A percentile compares a stretch with the other conserved stretches of the same genome.
Conservation (phyloP, 1,139 yeast species). For the Geotrichum histeridarum region DNA sequence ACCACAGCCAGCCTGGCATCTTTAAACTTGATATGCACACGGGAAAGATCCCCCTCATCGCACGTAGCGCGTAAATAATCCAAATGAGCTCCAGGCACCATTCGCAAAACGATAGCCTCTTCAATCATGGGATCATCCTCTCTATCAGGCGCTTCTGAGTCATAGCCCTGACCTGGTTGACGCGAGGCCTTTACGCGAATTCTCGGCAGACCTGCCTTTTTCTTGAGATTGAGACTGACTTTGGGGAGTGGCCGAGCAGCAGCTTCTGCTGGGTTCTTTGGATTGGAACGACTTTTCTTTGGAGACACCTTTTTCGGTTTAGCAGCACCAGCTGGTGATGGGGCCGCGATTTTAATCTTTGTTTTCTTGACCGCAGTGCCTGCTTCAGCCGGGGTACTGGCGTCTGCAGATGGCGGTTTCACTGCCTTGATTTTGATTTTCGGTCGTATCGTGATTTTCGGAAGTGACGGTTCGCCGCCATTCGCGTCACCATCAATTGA, state of each 20-base stretch:
- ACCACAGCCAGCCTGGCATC: slow-evolving; percentile 74
- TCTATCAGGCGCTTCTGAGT: slow-evolving; percentile 91
- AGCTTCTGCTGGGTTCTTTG: background rate
- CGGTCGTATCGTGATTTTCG: slow-evolving; percentile 15
- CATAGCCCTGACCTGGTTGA: slow-evolving; percentile 92
- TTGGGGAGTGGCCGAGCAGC: slow-evolving; percentile 22
- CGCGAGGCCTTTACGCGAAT: slow-evolving; percentile 78
- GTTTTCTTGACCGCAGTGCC: slow-evolving; percentile 9
- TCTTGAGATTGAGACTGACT: slow-evolving; percentile 30
- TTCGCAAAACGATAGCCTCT: slow-evolving; percentile 75
- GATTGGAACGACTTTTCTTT: background rate
- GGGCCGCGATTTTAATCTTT: slow-evolving; percentile 12
- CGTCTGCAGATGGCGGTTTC: background rate
- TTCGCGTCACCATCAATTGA: background rate
- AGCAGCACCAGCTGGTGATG: background rate
- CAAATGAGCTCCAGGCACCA: slow-evolving; percentile 71
- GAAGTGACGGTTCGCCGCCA: background rate
- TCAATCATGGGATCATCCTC: slow-evolving; percentile 93
- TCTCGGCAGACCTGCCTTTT: slow-evolving; percentile 44
- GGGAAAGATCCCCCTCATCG: slow-evolving; percentile 73
- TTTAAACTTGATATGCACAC: slow-evolving; percentile 72
- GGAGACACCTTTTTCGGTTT: slow-evolving; percentile 6
- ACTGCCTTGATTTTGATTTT: slow-evolving; percentile 17
- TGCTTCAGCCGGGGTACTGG: background rate
- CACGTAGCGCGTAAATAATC: slow-evolving; percentile 76